Evolutionary conservation across 352 stramenopile species (phyloP).

Genomic region (Phytophthora fragariaefolia): DNA sequence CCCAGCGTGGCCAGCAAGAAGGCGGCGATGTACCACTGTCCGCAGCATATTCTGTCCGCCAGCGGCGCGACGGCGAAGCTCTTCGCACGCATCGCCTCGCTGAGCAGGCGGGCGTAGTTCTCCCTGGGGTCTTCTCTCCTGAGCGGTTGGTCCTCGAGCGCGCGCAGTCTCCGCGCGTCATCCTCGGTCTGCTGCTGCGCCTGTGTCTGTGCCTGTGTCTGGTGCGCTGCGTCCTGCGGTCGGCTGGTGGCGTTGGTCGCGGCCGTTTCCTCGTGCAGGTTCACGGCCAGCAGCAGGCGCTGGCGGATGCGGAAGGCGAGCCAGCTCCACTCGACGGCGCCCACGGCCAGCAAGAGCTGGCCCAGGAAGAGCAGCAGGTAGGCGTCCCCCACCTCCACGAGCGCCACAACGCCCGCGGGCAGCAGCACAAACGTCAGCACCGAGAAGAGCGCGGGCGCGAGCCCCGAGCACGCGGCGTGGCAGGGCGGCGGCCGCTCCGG

Average conservation of each 20-base stretch:
- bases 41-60: slow-evolving; percentile 36
- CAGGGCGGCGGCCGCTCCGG: slow-evolving; percentile 40
- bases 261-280: slow-evolving; percentile 16
- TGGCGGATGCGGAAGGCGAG: slow-evolving; percentile 54
- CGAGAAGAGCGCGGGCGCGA: slow-evolving; percentile 34
- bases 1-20: slow-evolving; percentile 33
- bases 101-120: slow-evolving; percentile 31
- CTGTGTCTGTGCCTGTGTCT: slow-evolving; percentile 8
- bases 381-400: slow-evolving; percentile 44
- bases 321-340: slow-evolving; percentile 59
- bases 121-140: slow-evolving; percentile 37
- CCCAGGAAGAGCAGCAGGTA: slow-evolving; percentile 53
- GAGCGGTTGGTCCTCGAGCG: slow-evolving; percentile 25
- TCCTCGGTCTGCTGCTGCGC: slow-evolving; percentile 6
- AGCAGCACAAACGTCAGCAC: slow-evolving; percentile 37
- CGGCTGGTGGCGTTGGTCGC: not conserved
- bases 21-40: slow-evolving; percentile 38
- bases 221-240: slow-evolving; percentile 9
- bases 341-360: slow-evolving; percentile 45
- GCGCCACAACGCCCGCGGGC: slow-evolving; percentile 39
- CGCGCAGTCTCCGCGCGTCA: slow-evolving; percentile 18
- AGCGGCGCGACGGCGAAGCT: slow-evolving; percentile 39
- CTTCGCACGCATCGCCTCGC: slow-evolving; percentile 34
- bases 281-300: slow-evolving; percentile 48
- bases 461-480: slow-evolving; percentile 31